A percentile compares a stretch with the other conserved stretches of the same genome.
phyloP scores from a whole-genome alignment of 768 basidiomycete species.

The Leccinum disarticulatum region DNA sequence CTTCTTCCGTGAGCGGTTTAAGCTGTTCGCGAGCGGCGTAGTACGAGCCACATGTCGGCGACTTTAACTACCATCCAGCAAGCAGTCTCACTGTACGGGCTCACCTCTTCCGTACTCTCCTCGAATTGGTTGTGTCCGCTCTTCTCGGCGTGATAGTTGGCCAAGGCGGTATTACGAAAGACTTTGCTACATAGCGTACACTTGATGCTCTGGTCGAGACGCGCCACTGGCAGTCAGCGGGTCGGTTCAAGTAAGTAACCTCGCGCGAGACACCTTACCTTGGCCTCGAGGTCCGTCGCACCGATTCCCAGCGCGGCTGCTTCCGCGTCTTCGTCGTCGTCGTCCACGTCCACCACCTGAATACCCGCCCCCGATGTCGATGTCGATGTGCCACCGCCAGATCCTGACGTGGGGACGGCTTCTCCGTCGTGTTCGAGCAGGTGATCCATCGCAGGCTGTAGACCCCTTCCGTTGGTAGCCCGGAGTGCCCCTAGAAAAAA shows the following conservation, averaged over 20 bases:
- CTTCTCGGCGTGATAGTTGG: conserved; percentile 92
- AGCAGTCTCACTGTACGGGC: not conserved
- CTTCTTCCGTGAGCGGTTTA: conserved; percentile 93
- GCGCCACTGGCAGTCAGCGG: not conserved
- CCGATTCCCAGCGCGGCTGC: conserved; percentile 53
- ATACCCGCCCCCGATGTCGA: not conserved
- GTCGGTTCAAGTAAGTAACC: no score
- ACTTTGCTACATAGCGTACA: conserved; percentile 83
- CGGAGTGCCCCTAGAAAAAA: conserved; percentile 73
- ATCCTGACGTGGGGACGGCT: conserved; percentile 38
- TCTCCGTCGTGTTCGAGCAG: conserved; percentile 78
- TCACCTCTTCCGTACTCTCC: conserved; percentile 92
- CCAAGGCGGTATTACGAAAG: conserved; percentile 83
- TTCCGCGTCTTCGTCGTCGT: conserved; percentile 66
- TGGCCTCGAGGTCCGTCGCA: conserved; percentile 55
- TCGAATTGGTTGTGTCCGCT: conserved; percentile 95
- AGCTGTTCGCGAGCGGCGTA: conserved; percentile 47
- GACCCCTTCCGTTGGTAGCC: conserved; percentile 77
- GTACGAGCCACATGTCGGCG: not conserved
- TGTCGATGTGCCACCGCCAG: not conserved
- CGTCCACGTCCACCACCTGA: conserved; percentile 53
- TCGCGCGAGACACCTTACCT: conserved; percentile 40
- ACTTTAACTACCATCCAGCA: not conserved
- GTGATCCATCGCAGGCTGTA: conserved; percentile 92
- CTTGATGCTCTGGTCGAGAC: conserved; percentile 64